Conservation (phyloP, 148 eudicot genomes). For the Rhododendron ovatum region DNA sequence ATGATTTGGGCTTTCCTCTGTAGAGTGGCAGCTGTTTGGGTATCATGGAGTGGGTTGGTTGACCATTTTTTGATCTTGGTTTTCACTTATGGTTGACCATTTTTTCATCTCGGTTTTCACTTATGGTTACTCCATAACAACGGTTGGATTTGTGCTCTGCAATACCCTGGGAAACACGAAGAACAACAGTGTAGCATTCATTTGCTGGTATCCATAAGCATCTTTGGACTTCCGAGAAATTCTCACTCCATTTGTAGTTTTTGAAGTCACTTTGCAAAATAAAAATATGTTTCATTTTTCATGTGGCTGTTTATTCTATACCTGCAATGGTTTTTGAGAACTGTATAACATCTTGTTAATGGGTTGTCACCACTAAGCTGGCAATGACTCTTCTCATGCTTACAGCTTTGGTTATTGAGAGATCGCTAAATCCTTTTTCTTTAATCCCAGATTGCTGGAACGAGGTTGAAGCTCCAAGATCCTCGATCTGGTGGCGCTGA, state of each 20-base stretch:
- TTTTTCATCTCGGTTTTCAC: background rate
- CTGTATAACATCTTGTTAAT: background rate
- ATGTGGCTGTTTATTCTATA: background rate
- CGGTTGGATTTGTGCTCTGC: background rate
- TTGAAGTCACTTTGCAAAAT: background rate
- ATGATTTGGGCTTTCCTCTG: background rate
- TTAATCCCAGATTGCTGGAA: slow-evolving; percentile 39
- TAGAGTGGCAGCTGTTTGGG: background rate
- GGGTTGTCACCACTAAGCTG: background rate
- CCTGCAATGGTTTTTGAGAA: background rate
- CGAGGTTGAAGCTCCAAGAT: slow-evolving; percentile 33
- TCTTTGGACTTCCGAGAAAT: background rate
- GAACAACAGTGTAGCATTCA: background rate
- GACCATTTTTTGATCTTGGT: no score
- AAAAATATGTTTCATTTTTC: background rate
- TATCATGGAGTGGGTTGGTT: background rate
- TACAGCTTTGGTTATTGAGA: background rate
- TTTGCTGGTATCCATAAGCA: background rate
- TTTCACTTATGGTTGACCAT: no score
- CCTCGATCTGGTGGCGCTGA: slow-evolving; percentile 32
- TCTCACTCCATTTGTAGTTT: background rate
- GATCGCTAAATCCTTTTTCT: slow-evolving; percentile 6
- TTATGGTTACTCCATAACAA: background rate
- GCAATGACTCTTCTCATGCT: background rate
- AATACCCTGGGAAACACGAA: background rate